Evolutionary conservation across 2,329 filamentous ascomycete genomes (phyloP), one percentile per base, ranked within the genome.

Genomic region (Curvularia verruculosa): DNA sequence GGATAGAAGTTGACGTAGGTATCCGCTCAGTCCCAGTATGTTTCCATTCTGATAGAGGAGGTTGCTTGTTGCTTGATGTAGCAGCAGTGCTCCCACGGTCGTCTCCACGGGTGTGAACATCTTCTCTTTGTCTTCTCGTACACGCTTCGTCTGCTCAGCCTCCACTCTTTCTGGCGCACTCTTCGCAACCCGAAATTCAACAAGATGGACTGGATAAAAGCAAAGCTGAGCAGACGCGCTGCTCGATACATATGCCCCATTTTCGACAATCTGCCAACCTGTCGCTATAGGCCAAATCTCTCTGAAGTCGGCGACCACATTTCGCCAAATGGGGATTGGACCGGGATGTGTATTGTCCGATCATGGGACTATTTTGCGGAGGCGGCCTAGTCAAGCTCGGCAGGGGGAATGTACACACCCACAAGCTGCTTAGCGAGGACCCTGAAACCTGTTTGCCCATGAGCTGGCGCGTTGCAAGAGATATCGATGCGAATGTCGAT

Each of bases 61-160:
- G 19, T 78, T 76, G 19, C 80, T 80, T 0, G 82, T 82, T 43
- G 80, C 77, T 64, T 83, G 80, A 54, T 81, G 81, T 47, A 84
- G 75, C 51, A 84, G 69, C 12, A 84, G 49, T 2, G 82, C 81
- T 18, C 82, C 82, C 10, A 84, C 65, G 5, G 79, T 77, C 13
- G 82, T 83, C 61, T 84, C 78, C 24, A 84, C 52, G 0, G 82
- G 82, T 0, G 82, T 84, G 62, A 84, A 84, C 82, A 84, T 84
- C 1, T 8, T 59, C 44, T 50, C 21, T 56, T 19, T 29, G 43
- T 28, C 5, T 36, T 31, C 21, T 34, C 24, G 15, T 41, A 19
- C 24, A 21, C 21, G 19, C 43, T 49, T 36, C 34, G 31, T 58
- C 21, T 13, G 15, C 18, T 41, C 12, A 18, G 7, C 12, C 23